phyloP scores from a whole-genome alignment of 192 early-diverging fungal genomes.

The Lobosporangium transversale region DNA sequence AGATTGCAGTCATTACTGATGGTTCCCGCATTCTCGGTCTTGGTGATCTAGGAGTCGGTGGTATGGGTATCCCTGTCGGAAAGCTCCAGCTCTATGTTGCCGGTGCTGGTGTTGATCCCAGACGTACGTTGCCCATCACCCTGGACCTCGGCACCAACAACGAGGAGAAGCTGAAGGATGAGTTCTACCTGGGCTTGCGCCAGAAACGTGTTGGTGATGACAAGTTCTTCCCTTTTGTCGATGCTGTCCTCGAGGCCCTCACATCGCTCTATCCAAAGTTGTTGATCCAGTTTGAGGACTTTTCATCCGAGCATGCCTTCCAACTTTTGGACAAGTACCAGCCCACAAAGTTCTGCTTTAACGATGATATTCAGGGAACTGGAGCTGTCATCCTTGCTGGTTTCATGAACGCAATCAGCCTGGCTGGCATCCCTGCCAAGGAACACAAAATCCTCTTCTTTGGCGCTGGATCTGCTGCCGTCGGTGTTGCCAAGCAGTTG shows the following conservation, averaged over 20 bases:
- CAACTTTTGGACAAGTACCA: conserved; percentile 84
- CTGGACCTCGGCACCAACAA: conserved; percentile 95
- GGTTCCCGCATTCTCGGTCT: conserved; percentile 94
- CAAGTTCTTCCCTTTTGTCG: conserved; percentile 84
- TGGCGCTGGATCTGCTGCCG: conserved; percentile 94
- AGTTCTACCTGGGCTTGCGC: conserved; percentile 88
- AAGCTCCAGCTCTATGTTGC: conserved; percentile 94
- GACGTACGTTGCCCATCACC: conserved; percentile 88
- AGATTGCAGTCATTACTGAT: conserved; percentile 96
- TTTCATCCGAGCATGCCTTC: conserved; percentile 93
- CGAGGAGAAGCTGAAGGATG: conserved; percentile 81
- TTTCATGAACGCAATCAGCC: conserved; percentile 87
- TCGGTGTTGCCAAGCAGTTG: conserved; percentile 94
- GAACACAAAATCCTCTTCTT: conserved; percentile 93
- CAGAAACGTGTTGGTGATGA: conserved; percentile 72
- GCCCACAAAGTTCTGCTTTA: conserved; percentile 84
- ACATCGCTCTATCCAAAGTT: conserved; percentile 77
- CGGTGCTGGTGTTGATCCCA: conserved; percentile 86
- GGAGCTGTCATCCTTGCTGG: conserved; percentile 95
- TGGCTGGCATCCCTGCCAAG: conserved; percentile 69
- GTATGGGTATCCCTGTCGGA: conserved; percentile 95
- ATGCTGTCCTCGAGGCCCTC: conserved; percentile 81
- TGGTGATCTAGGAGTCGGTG: conserved; percentile 94
- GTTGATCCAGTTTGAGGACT: conserved; percentile 98
- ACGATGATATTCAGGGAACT: conserved; percentile 95